These are phyloP conservation scores for Barnettozyma salicaria DNA, from an alignment of 805 yeast genomes.

Conservation along the genomic window DNA sequence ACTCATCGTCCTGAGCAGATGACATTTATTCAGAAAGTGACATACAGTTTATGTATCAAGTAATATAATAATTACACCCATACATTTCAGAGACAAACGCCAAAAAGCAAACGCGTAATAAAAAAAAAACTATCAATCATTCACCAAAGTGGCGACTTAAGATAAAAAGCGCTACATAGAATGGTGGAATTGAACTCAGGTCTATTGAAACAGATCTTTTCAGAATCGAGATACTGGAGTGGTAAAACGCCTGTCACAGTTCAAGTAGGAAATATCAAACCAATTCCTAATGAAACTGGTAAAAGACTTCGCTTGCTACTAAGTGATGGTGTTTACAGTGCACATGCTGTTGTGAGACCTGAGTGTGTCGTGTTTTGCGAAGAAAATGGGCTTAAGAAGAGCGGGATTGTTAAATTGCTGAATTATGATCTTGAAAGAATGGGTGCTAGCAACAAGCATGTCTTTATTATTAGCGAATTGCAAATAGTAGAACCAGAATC, in stretches of 20 bases:
- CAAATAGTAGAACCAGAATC: conserved; percentile 31
- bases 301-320: conserved; percentile 41
- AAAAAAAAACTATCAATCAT: neutral
- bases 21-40: no score
- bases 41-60: no score
- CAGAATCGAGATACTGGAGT: conserved; percentile 18
- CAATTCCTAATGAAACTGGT: conserved; percentile 35
- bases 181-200: conserved; percentile 15
- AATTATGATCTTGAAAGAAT: conserved; percentile 37
- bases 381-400: conserved; percentile 41
- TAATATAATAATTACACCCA: no score
- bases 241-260: conserved; percentile 27
- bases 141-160: conserved; percentile 9
- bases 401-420: conserved; percentile 36
- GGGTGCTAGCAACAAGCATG: conserved; percentile 30
- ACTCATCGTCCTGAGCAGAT: no score
- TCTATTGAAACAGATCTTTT: conserved; percentile 16
- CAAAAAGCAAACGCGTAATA: conserved; percentile 1
- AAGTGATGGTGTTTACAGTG: conserved; percentile 45
- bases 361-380: conserved; percentile 40
- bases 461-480: conserved; percentile 24
- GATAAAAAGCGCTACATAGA: neutral
- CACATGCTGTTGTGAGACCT: conserved; percentile 50
- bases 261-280: conserved; percentile 32
- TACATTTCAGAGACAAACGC: no score